Percentiles rank a stretch among this genome's conserved stretches.
These are phyloP conservation scores for Hypomontagnella submonticulosa DNA, from an alignment of 495 filamentous ascomycete genomes.

Conservation along the genomic window DNA sequence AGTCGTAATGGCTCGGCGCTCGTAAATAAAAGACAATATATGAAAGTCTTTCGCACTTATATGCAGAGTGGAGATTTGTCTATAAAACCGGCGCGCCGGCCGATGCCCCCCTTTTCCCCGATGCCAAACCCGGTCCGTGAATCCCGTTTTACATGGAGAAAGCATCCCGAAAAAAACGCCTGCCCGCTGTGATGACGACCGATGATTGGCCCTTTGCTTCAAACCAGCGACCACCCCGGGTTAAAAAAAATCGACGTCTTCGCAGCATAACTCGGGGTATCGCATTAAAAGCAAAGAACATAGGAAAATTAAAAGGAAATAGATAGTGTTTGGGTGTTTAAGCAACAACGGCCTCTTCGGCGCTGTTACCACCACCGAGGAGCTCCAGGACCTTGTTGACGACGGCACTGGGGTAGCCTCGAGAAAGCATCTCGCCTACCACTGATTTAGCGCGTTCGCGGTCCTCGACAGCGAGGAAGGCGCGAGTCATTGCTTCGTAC, in stretches of 20 bases:
- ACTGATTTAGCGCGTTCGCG: conserved; percentile 75
- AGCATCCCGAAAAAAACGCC: conserved; percentile 35
- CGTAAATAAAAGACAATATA: conserved; percentile 22
- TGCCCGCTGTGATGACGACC: conserved; percentile 24
- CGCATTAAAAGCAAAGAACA: conserved; percentile 50
- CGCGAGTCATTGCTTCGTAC: conserved; percentile 99
- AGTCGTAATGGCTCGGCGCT: conserved; percentile 1
- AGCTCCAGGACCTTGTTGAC: conserved; percentile 91
- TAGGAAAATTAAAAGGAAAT: conserved; percentile 37
- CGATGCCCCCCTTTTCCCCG: conserved; percentile 35
- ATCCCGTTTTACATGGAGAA: conserved; percentile 32
- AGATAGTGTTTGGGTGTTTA: conserved; percentile 16
- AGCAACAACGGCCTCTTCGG: conserved; percentile 38
- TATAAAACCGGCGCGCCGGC: conserved; percentile 46
- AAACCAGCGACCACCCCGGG: conserved; percentile 37
- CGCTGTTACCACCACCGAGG: conserved; percentile 69
- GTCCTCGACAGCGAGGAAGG: conserved; percentile 86
- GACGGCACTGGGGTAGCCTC: conserved; percentile 92
- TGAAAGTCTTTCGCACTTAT: conserved; percentile 42
- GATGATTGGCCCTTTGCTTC: conserved; percentile 39
- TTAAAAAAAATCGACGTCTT: conserved; percentile 32
- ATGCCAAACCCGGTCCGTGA: conserved; percentile 31
- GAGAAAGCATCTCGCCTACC: conserved; percentile 88
- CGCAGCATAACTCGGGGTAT: conserved; percentile 51
- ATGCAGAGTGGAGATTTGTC: conserved; percentile 52